Evolutionary conservation across 1,284 basidiomycete species (phyloP), one percentile per base, ranked within the genome.

Genomic region (Cerrena zonata): DNA sequence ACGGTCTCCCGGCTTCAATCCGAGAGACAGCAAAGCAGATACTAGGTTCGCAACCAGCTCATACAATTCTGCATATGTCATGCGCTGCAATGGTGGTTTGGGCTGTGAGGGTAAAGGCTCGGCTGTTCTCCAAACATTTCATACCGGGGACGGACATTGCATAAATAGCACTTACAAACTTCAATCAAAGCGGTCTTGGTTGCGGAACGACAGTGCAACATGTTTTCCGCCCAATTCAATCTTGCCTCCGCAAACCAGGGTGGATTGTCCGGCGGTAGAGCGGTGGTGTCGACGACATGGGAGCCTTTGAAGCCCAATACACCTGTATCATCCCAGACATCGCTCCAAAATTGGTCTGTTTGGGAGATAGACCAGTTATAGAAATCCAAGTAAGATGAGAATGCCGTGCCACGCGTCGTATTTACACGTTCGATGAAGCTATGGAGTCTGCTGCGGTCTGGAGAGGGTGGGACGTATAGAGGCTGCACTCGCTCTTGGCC

Each of bases 141-240:
- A 24, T 11, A 25, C 22, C 15, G 24, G 18, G n/a, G n/a, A 34
- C 40, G 2, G 25, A 23, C 10, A 24, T n/a, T 7, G 23, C 5
- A 45, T 23, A 3, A 12, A 26, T 50, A 51, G 58, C 36, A 75
- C 79, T 63, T 68, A 84, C 86, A 83, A 53, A 79, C 77, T 73
- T 91, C 81, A 47, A 93, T 78, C 54, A 93, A 72, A 1, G 90
- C 91, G n/a, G 79, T 65, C 61, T 84, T 83, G 49, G 77, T 70
- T 7, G 72, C 65, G 23, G 75, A 76, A 50, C 79, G 78, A 60
- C 75, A 77, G 34, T 74, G 74, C 24, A 94, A 73, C 75, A 91
- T 82, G 65, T 94, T 94, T 72, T 94, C 89, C 37, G 91, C 89
- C 82, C 88, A 92, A 65, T 93, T 93, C 49, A 93, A 66, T 37